phyloP scores from a whole-genome alignment of 768 basidiomycete genomes.

The Tricholoma hemisulphureum region DNA sequence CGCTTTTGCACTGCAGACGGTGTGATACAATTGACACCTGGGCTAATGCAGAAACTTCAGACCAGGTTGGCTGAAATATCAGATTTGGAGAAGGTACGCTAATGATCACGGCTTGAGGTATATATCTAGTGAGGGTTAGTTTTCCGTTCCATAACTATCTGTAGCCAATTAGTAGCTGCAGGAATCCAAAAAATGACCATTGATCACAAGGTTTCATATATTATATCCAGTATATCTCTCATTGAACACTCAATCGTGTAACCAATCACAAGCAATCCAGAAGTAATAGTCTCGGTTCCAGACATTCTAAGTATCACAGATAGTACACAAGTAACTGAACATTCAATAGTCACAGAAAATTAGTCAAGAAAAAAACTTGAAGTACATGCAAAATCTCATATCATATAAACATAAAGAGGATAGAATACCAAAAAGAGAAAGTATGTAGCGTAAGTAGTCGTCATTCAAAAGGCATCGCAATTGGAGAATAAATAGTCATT shows the following conservation, averaged over 20 bases:
- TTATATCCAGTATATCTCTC: neutral
- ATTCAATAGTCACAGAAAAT: too few relatives aligned
- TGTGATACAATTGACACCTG: conserved; percentile 63
- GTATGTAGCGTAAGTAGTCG: neutral
- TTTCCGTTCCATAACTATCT: neutral
- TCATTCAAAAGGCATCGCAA: neutral
- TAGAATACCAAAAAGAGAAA: neutral
- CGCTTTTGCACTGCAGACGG: conserved; percentile 78
- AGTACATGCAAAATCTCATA: neutral
- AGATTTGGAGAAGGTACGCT: conserved; percentile 27
- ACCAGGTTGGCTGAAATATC: conserved; percentile 34
- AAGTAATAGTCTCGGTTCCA: too few relatives aligned
- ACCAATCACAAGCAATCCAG: too few relatives aligned
- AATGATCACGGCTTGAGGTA: neutral
- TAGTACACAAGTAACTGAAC: too few relatives aligned
- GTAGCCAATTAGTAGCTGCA: neutral
- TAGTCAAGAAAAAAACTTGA: neutral
- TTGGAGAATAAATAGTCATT: neutral
- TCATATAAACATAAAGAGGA: neutral
- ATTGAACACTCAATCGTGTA: too few relatives aligned
- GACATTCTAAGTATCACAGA: too few relatives aligned
- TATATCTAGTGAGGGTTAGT: neutral
- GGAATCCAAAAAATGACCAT: neutral
- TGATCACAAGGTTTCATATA: neutral
- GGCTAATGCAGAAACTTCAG: conserved; percentile 51